Evolutionary conservation across 2,329 filamentous ascomycete species (phyloP).

Genomic region (Periconia sp.): DNA sequence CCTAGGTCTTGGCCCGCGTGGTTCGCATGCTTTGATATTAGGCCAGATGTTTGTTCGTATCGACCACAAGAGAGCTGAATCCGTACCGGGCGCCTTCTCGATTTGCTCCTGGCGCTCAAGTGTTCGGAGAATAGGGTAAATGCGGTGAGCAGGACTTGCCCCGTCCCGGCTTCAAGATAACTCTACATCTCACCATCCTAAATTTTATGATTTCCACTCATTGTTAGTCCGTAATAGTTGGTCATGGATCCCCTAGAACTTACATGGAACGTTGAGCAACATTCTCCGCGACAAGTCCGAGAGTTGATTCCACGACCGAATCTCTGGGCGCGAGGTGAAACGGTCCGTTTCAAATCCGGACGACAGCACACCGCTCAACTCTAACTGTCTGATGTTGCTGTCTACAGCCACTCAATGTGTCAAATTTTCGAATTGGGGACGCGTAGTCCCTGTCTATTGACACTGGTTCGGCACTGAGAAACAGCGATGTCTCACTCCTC

Average conservation of each 20-base stretch:
- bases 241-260: too few relatives aligned
- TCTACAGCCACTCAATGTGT: slow-evolving; percentile 3
- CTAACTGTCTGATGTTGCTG: not conserved
- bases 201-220: too few relatives aligned
- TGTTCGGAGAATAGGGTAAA: slow-evolving; percentile 32
- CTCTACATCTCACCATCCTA: too few relatives aligned
- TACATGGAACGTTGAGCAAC: too few relatives aligned
- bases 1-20: slow-evolving; percentile 2
- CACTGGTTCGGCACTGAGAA: slow-evolving; percentile 6
- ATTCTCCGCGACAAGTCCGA: too few relatives aligned
- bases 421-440: slow-evolving; percentile 23
- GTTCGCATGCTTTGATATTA: slow-evolving; percentile 4
- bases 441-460: slow-evolving; percentile 23
- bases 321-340: not conserved
- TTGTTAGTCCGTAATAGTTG: too few relatives aligned
- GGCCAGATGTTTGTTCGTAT: slow-evolving; percentile 6
- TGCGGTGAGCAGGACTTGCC: slow-evolving; percentile 4
- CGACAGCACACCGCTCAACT: not conserved
- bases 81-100: slow-evolving; percentile 17
- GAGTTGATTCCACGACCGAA: too few relatives aligned
- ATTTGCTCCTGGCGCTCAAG: slow-evolving; percentile 10
- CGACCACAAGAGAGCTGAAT: slow-evolving; percentile 3
- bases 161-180: too few relatives aligned
- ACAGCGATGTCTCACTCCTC: slow-evolving; percentile 3
- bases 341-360: not conserved